phyloP scores from a whole-genome alignment of 306 rosid species.

The Corylus avellana region DNA sequence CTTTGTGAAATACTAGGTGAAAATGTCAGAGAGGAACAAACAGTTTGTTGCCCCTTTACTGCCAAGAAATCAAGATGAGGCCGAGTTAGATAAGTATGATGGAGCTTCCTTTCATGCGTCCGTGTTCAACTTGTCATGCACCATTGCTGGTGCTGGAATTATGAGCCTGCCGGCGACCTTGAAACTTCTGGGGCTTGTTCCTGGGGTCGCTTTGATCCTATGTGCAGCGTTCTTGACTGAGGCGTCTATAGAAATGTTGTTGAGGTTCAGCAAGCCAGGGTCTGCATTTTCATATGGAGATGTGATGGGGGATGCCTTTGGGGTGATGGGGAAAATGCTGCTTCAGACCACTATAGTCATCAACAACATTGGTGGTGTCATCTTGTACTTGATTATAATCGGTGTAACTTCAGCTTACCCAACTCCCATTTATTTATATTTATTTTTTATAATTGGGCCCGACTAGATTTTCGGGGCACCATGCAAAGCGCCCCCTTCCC shows the following conservation, averaged over 20 bases:
- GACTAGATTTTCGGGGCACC: neutral
- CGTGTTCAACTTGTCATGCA: constrained; percentile 42
- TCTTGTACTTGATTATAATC: constrained; percentile 47
- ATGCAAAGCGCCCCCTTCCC: too few relatives aligned
- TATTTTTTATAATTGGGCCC: neutral
- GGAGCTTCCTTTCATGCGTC: constrained; percentile 43
- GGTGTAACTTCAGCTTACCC: constrained; percentile 23
- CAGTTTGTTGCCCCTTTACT: constrained; percentile 32
- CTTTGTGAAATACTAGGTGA: neutral
- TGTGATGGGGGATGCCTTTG: constrained; percentile 43
- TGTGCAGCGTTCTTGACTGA: constrained; percentile 39
- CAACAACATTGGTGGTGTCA: constrained; percentile 41
- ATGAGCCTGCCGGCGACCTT: constrained; percentile 50
- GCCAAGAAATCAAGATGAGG: constrained; percentile 9
- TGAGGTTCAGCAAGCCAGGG: constrained; percentile 41
- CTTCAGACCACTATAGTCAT: constrained; percentile 37
- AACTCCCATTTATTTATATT: neutral
- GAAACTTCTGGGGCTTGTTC: constrained; percentile 38
- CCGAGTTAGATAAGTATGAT: constrained; percentile 13
- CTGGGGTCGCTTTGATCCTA: constrained; percentile 30
- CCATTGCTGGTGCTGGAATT: constrained; percentile 44
- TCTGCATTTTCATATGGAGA: constrained; percentile 31
- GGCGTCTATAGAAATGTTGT: constrained; percentile 37
- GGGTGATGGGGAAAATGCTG: constrained; percentile 30
- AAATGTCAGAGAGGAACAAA: neutral